Evolutionary conservation across 2,329 filamentous ascomycete genomes (phyloP).

Genomic region (Talaromyces amestolkiae): DNA sequence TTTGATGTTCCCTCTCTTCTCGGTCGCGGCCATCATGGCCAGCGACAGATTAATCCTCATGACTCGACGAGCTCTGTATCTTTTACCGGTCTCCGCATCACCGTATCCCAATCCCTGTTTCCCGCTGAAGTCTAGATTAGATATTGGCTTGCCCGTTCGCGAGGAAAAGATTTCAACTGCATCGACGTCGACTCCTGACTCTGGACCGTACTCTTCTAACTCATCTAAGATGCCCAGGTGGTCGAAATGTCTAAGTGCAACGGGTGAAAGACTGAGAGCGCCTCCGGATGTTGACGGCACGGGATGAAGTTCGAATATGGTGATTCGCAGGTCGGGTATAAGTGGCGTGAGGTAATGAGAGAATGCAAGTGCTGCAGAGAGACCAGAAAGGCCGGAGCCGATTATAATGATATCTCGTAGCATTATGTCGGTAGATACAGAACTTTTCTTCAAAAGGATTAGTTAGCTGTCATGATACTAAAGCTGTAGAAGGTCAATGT

Average conservation of each 20-base stretch:
- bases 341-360: constrained; percentile 34
- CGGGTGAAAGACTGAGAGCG: constrained; percentile 46
- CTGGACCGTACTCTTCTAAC: constrained; percentile 38
- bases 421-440: background rate
- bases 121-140: constrained; percentile 40
- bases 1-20: constrained; percentile 37
- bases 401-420: constrained; percentile 30
- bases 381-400: constrained; percentile 37
- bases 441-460: no score
- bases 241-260: constrained; percentile 44
- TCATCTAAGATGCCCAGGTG: constrained; percentile 42
- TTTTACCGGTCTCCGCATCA: constrained; percentile 16
- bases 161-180: constrained; percentile 42
- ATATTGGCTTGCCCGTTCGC: constrained; percentile 39
- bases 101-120: constrained; percentile 37
- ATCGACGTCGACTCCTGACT: constrained; percentile 41
- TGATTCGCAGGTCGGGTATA: constrained; percentile 36
- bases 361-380: constrained; percentile 34
- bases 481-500: background rate
- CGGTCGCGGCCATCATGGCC: constrained; percentile 40
- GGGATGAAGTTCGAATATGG: constrained; percentile 41
- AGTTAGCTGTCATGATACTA: background rate
- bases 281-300: constrained; percentile 45
- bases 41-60: constrained; percentile 43
- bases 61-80: constrained; percentile 42